Conservation (phyloP, 441 rosid species). For the Breynia disticha region DNA sequence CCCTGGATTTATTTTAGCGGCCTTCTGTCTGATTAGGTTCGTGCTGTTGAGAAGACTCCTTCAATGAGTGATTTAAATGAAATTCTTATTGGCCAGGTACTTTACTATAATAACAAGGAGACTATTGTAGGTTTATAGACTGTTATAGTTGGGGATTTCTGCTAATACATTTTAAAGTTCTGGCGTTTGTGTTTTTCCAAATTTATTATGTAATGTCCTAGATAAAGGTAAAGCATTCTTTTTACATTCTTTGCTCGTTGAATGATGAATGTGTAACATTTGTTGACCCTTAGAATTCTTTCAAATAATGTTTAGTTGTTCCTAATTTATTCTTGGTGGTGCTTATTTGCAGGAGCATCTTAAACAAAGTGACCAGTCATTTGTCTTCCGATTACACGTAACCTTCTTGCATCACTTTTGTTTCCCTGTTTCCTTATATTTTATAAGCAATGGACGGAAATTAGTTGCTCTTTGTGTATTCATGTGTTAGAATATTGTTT, state of each 20-base stretch:
- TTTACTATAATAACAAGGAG: neutral
- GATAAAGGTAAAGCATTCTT: too few relatives aligned
- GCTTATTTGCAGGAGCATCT: slow-evolving; percentile 73
- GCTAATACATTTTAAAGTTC: neutral
- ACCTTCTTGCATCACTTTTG: neutral
- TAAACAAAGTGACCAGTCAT: slow-evolving; percentile 85
- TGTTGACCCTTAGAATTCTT: neutral
- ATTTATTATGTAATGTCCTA: too few relatives aligned
- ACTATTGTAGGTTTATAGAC: neutral
- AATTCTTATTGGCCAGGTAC: slow-evolving; percentile 90
- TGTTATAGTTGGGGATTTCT: neutral
- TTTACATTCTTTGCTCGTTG: too few relatives aligned
- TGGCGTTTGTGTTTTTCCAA: neutral
- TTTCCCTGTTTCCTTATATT: neutral
- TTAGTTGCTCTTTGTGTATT: neutral
- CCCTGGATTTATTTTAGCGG: slow-evolving; percentile 1
- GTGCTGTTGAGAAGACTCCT: slow-evolving; percentile 87
- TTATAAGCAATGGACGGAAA: neutral
- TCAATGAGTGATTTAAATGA: slow-evolving; percentile 96
- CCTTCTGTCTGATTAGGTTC: slow-evolving; percentile 44
- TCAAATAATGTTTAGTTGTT: neutral
- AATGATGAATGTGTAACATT: too few relatives aligned
- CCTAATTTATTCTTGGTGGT: neutral
- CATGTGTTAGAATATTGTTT: too few relatives aligned
- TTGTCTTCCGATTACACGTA: slow-evolving; percentile 93